phyloP scores from a whole-genome alignment of 176 grass and related monocot genomes.

The sorghum (Sorghum bicolor) region DNA sequence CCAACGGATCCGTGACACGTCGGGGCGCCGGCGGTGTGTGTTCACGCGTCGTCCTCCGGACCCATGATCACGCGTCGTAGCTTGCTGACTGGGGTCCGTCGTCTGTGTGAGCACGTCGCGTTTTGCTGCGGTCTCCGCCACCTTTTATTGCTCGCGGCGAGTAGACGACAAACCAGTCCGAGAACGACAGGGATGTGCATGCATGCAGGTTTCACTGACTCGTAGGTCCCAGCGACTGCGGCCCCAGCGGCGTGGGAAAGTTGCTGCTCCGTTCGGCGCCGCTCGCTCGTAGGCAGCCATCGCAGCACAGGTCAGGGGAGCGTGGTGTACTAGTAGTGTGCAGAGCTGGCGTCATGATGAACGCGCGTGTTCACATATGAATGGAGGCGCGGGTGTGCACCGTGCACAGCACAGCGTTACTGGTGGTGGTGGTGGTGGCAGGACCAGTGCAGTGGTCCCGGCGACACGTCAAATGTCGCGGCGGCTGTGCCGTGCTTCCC shows the following conservation, averaged over 20 bases:
- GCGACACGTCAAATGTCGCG: constrained; percentile 38
- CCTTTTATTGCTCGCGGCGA: constrained; percentile 25
- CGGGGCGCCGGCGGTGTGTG: not conserved
- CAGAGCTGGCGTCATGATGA: constrained; percentile 30
- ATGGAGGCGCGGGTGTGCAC: not conserved
- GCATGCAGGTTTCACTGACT: not conserved
- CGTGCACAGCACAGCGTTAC: not conserved
- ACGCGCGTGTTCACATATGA: not conserved
- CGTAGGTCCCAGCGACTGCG: not conserved
- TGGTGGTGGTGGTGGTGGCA: no score
- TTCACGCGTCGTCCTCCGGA: not conserved
- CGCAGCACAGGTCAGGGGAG: no score
- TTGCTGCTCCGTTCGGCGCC: constrained; percentile 25
- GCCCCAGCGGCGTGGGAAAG: not conserved
- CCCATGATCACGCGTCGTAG: no score
- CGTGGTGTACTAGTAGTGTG: not conserved
- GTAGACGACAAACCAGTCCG: constrained; percentile 5
- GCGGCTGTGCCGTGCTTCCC: constrained; percentile 25
- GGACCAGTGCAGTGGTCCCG: not conserved
- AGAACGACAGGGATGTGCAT: not conserved
- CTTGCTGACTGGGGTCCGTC: not conserved
- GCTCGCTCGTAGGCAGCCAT: no score
- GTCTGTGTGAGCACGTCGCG: not conserved
- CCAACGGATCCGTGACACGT: constrained; percentile 22
- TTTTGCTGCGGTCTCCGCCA: no score